Percentiles rank a stretch among this genome's conserved stretches.
phyloP scores from a whole-genome alignment of 352 stramenopile genomes.

The Phytophthora citricola region DNA sequence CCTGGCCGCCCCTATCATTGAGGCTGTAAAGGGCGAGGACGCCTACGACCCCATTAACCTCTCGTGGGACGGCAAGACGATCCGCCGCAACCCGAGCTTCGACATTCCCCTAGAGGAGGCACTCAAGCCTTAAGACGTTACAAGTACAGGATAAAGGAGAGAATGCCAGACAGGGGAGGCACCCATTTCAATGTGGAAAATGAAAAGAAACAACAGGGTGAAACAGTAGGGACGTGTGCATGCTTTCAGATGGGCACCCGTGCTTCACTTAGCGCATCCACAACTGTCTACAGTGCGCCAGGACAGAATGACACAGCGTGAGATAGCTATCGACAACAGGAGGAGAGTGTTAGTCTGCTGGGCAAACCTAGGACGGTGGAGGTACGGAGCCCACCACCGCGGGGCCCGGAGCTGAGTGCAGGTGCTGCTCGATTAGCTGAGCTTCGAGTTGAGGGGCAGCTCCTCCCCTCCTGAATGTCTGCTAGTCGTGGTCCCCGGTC shows the following conservation, averaged over 20 bases:
- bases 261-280: conserved; percentile 26
- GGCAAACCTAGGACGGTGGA: conserved; percentile 18
- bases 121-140: conserved; percentile 51
- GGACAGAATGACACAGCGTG: background rate
- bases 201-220: conserved; percentile 31
- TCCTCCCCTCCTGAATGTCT: conserved; percentile 40
- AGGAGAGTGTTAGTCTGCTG: background rate
- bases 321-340: too few relatives aligned
- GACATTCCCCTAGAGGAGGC: conserved; percentile 79
- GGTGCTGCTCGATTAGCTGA: conserved; percentile 44
- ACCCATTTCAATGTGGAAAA: conserved; percentile 29
- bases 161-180: conserved; percentile 8
- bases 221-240: conserved; percentile 30
- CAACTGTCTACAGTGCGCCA: conserved; percentile 26
- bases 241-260: conserved; percentile 26
- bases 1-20: conserved; percentile 77
- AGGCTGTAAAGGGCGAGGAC: conserved; percentile 66
- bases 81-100: conserved; percentile 86
- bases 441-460: conserved; percentile 42
- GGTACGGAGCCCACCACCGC: conserved; percentile 27
- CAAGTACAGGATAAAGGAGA: conserved; percentile 6
- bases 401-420: conserved; percentile 30
- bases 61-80: conserved; percentile 82
- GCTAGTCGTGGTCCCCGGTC: conserved; percentile 45
- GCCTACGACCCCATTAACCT: conserved; percentile 87